These are phyloP conservation scores for Pleurotus pulmonarius DNA, from an alignment of 768 basidiomycete genomes.

Conservation along the genomic window DNA sequence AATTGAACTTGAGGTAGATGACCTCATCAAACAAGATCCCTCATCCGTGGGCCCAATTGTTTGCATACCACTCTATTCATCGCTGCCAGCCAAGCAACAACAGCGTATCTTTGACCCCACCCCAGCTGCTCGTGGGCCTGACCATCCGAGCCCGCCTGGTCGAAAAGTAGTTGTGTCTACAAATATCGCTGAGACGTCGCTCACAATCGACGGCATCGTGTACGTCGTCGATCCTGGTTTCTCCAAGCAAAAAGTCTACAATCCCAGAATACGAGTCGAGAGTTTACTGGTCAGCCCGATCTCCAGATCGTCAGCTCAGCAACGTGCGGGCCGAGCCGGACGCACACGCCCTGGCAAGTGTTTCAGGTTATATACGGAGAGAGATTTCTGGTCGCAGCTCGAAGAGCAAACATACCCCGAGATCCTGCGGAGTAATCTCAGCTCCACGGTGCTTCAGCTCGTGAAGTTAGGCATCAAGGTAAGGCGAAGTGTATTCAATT, in stretches of 20 bases:
- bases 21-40: conserved; percentile 64
- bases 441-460: conserved; percentile 87
- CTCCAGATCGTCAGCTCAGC: conserved; percentile 93
- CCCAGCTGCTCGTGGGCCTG: conserved; percentile 54
- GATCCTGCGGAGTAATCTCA: conserved; percentile 88
- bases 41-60: conserved; percentile 78
- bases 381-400: conserved; percentile 91
- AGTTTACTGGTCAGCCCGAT: conserved; percentile 89
- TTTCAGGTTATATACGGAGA: conserved; percentile 93
- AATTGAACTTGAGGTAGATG: conserved; percentile 86
- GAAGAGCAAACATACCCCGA: conserved; percentile 97
- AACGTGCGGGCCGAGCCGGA: conserved; percentile 93
- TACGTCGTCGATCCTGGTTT: conserved; percentile 47
- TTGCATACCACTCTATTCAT: conserved; percentile 92
- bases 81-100: conserved; percentile 88
- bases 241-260: conserved; percentile 97
- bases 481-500: conserved; percentile 2
- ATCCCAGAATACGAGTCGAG: conserved; percentile 94
- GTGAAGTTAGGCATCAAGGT: conserved; percentile 93
- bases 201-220: conserved; percentile 94
- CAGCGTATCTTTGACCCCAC: conserved; percentile 93
- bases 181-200: conserved; percentile 94
- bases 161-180: conserved; percentile 93
- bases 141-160: conserved; percentile 62
- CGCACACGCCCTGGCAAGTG: conserved; percentile 95